These are phyloP conservation scores for Sambucus nigra DNA, from an alignment of 129 eudicot species.

Conservation along the genomic window DNA sequence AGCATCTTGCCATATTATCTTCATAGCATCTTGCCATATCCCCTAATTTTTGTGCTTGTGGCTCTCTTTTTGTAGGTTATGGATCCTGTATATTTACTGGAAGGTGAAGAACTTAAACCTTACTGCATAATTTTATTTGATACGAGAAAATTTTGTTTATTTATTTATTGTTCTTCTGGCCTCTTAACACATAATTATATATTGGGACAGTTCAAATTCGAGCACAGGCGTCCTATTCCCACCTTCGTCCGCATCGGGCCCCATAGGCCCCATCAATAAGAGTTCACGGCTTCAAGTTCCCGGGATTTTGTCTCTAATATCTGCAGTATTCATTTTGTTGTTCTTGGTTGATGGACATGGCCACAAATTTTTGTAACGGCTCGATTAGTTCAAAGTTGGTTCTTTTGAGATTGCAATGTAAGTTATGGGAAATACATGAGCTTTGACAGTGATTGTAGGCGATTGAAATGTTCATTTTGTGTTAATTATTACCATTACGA, in stretches of 20 bases:
- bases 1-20: not conserved
- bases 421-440: conserved; percentile 14
- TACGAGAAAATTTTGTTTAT: no score
- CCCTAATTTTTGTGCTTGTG: not conserved
- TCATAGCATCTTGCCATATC: not conserved
- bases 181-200: conserved; percentile 13
- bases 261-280: conserved; percentile 40
- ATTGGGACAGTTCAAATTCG: conserved; percentile 48
- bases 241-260: conserved; percentile 61
- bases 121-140: not conserved
- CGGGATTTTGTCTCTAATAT: conserved; percentile 13
- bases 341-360: conserved; percentile 15
- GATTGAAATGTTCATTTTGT: not conserved
- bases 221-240: conserved; percentile 25
- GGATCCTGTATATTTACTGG: conserved; percentile 80
- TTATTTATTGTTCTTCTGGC: not conserved
- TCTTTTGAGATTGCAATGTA: conserved; percentile 12
- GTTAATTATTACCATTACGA: not conserved
- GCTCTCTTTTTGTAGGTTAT: conserved; percentile 39
- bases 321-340: conserved; percentile 18
- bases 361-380: conserved; percentile 19
- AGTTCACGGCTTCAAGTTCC: conserved; percentile 27
- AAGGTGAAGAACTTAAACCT: conserved; percentile 41
- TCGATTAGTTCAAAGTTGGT: conserved; percentile 21
- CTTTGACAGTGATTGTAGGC: conserved; percentile 19